Base-by-base conservation (phyloP, 139 green algal species). In the Edaphochlamys debaryana region DNA sequence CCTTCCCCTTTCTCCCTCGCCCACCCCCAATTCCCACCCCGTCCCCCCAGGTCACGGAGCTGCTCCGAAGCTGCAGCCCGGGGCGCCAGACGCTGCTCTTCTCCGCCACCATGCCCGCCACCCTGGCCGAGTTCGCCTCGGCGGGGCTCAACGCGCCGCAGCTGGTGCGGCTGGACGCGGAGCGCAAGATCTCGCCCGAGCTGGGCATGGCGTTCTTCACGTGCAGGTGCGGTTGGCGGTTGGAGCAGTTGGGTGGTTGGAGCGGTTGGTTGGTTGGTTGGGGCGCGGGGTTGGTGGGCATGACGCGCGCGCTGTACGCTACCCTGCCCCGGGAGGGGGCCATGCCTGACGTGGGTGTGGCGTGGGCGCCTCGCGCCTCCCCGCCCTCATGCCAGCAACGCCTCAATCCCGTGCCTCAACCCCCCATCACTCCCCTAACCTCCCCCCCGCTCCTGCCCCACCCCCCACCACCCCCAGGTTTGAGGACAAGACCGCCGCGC, bases 1-100 rank as follows among this genome's bases (percentile, higher is more conserved):
- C 41, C 40, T 2, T 40, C 20, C 23, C 22, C 62, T 8, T 71
- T 2, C 42, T 11, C 37, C 17, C 19, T 54, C 64, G 9, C 52
- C 22, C 58, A 56, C 67, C 38, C 13, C 50, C 41, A 29, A 13
- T 42, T 32, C 29, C 50, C 38, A 30, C 9, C 30, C 36, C 71
- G 0, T 34, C 3, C 38, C 15, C 45, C 6, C 88, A 94, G 89
- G 80, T 94, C n/a, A 34, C 68, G 1, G 87, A 97, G 17, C 96
- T 99, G 77, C 76, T 99, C 42, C 38, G 36, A 15, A 71, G 82
- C 38, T 92, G 98, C 87, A 71, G 85, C 19, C 80, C 95, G 37
- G 60, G 69, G n/a, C 88, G 93, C 22, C 96, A 99, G 92, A 98
- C 94, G 32, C 90, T 99, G 85, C 93, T 99, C 34, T 99, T 99